Conservation (phyloP, 2,329 filamentous ascomycete genomes). For the Pezicula radicicola region DNA sequence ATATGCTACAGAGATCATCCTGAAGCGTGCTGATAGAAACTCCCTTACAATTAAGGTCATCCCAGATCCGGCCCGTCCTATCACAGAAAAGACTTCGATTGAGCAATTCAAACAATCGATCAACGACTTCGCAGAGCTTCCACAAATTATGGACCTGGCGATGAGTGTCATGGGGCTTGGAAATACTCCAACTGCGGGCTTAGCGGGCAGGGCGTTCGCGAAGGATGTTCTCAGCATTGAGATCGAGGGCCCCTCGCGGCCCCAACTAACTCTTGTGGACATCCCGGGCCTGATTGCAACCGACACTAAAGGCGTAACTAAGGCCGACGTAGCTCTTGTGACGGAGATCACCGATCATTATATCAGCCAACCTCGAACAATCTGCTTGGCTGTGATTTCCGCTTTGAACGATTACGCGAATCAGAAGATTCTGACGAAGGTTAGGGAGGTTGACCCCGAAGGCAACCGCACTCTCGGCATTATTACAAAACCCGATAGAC, state of each 20-base stretch:
- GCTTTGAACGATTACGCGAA: conserved; percentile 39
- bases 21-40: conserved; percentile 29
- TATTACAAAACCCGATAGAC: conserved; percentile 43
- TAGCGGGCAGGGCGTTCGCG: conserved; percentile 15
- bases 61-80: conserved; percentile 45
- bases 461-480: conserved; percentile 39
- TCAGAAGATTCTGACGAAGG: conserved; percentile 36
- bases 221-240: conserved; percentile 25
- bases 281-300: conserved; percentile 30
- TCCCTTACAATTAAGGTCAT: conserved; percentile 53
- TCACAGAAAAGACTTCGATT: conserved; percentile 44
- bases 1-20: conserved; percentile 47
- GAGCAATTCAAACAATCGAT: conserved; percentile 24
- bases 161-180: conserved; percentile 21
- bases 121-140: conserved; percentile 22
- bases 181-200: not conserved
- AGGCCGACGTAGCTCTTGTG: conserved; percentile 24
- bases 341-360: conserved; percentile 32
- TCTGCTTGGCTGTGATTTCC: conserved; percentile 43
- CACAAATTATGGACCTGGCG: conserved; percentile 24
- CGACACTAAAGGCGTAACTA: conserved; percentile 18
- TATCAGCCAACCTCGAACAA: conserved; percentile 37
- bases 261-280: conserved; percentile 29
- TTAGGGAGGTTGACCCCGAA: conserved; percentile 30
- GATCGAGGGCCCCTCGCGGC: conserved; percentile 18